Percentiles rank a stretch among this genome's conserved stretches.
phyloP scores from a whole-genome alignment of 2,329 filamentous ascomycete genomes.

The Pyricularia pennisetigena region DNA sequence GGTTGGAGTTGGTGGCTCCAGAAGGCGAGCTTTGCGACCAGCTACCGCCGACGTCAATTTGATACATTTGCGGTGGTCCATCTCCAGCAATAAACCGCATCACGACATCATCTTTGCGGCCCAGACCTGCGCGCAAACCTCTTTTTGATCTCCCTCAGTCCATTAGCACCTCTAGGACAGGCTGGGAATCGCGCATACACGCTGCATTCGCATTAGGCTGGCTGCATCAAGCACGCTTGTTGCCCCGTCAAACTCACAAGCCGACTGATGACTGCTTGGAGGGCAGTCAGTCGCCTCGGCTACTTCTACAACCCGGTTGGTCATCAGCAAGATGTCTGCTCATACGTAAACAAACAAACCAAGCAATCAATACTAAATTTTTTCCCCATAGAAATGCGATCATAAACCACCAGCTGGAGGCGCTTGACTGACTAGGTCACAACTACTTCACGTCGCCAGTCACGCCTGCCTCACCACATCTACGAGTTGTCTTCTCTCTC shows the following conservation, averaged over 20 bases:
- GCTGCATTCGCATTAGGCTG: not conserved
- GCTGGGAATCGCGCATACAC: not conserved
- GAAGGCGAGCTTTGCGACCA: not conserved
- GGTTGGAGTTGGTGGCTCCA: not conserved
- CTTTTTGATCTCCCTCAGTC: not conserved
- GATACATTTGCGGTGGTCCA: too few species aligned
- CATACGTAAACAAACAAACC: not conserved
- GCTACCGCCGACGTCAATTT: not conserved
- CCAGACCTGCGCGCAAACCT: not conserved
- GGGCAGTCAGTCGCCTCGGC: not conserved
- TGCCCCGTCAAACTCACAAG: not conserved
- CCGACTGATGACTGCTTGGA: not conserved
- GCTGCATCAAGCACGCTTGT: not conserved
- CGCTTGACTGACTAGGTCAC: not conserved
- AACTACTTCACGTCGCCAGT: constrained; percentile 1
- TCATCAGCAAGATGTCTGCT: not conserved
- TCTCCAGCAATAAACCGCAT: not conserved
- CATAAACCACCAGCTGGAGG: not conserved
- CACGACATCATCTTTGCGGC: not conserved
- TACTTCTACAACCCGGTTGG: not conserved
- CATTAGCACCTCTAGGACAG: not conserved
- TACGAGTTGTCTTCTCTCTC: not conserved
- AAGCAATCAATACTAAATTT: not conserved
- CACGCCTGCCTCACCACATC: not conserved
- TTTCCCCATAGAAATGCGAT: not conserved